These are phyloP conservation scores for Fusarium stilboides DNA, from an alignment of 2,329 filamentous ascomycete genomes.

Conservation along the genomic window DNA sequence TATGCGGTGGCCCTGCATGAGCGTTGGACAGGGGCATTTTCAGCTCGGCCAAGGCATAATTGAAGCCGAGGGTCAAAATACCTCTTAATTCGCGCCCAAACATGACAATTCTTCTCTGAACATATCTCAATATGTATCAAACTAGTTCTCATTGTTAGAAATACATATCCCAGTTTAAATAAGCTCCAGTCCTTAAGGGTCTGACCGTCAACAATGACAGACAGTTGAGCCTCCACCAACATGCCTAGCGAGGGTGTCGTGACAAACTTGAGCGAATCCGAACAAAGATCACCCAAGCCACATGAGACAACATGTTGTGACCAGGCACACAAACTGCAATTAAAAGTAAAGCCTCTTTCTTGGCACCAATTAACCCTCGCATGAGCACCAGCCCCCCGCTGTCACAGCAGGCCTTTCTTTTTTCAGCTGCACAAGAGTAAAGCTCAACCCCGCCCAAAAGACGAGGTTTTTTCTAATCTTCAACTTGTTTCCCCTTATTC, in stretches of 20 bases:
- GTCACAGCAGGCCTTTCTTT: background rate
- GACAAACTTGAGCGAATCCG: background rate
- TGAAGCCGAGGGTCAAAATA: background rate
- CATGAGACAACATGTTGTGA: background rate
- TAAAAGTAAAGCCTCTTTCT: conserved; percentile 20
- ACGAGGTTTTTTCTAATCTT: background rate
- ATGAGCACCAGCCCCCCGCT: background rate
- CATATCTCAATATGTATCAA: no score
- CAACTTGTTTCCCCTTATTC: background rate
- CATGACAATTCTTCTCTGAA: no score
- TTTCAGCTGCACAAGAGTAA: conserved; percentile 25
- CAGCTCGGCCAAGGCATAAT: conserved; percentile 1
- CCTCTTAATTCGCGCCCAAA: background rate
- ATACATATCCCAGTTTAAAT: no score
- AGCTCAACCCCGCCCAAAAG: conserved; percentile 19
- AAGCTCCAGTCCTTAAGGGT: background rate
- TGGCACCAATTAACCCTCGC: conserved; percentile 29
- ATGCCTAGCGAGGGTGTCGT: conserved; percentile 6
- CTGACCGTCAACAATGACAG: background rate
- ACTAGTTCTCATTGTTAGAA: background rate
- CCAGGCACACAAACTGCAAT: conserved; percentile 3
- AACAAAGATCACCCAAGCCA: background rate
- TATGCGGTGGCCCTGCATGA: background rate
- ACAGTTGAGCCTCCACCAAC: background rate
- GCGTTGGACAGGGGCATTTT: conserved; percentile 5